Evolutionary conservation across 495 filamentous ascomycete genomes (phyloP).

Genomic region (Tuber umbilicatum): DNA sequence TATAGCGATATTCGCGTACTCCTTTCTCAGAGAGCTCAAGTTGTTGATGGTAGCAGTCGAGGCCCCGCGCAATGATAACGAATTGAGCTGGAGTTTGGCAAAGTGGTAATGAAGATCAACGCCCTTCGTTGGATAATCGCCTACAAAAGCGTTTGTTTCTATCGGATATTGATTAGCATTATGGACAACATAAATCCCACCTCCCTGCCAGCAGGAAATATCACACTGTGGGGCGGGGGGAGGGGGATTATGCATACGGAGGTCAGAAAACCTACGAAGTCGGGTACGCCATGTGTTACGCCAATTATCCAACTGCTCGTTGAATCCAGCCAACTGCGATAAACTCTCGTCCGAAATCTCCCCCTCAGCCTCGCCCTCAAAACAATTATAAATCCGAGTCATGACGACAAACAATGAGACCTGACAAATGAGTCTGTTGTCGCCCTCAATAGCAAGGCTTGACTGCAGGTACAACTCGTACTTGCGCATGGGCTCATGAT

Average conservation of each 20-base stretch:
- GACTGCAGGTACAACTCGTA: conserved; percentile 51
- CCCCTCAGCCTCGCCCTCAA: conserved; percentile 53
- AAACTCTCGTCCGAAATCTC: conserved; percentile 52
- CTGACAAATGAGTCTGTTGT: conserved; percentile 53
- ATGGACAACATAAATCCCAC: conserved; percentile 1
- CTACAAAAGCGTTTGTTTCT: conserved; percentile 52
- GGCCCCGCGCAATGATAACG: conserved; percentile 52
- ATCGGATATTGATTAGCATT: conserved; percentile 29
- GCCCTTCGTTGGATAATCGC: conserved; percentile 55
- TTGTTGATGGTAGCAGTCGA: conserved; percentile 49
- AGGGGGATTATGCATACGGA: neutral
- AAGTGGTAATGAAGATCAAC: conserved; percentile 58
- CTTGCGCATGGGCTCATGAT: conserved; percentile 50
- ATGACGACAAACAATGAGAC: conserved; percentile 55
- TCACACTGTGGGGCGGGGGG: neutral
- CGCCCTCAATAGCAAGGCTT: conserved; percentile 48
- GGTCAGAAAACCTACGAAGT: conserved; percentile 45
- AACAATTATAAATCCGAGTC: conserved; percentile 53
- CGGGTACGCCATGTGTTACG: conserved; percentile 52
- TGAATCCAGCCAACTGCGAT: conserved; percentile 49
- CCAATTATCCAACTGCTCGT: conserved; percentile 55
- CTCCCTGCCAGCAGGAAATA: neutral
- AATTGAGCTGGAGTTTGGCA: conserved; percentile 57
- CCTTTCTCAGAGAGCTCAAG: conserved; percentile 53
- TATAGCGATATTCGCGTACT: conserved; percentile 54